Evolutionary conservation across 139 green algal genomes (phyloP).

Genomic region (Auxenochlorella pyrenoidosa): DNA sequence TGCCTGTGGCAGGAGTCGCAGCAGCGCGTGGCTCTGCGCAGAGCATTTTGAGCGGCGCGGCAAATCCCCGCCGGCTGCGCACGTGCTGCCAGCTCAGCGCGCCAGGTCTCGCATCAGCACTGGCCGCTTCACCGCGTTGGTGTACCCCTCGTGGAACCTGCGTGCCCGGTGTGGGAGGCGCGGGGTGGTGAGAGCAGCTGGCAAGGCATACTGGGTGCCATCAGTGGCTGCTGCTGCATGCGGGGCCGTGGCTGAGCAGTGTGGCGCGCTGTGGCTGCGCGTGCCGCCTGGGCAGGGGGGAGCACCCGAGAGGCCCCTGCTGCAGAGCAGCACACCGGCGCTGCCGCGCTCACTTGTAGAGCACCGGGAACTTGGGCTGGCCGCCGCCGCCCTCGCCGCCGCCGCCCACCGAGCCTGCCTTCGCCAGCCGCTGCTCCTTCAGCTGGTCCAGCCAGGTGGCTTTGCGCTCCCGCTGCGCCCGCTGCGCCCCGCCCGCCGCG

Average conservation of each 20-base stretch:
- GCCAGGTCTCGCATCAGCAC: constrained; percentile 79
- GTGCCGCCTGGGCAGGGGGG: too few species aligned
- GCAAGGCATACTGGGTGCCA: too few species aligned
- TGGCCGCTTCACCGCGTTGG: constrained; percentile 90
- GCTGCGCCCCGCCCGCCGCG: background rate
- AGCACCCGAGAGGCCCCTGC: too few species aligned
- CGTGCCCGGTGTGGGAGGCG: too few species aligned
- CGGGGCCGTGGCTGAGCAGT: too few species aligned
- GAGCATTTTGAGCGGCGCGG: too few species aligned
- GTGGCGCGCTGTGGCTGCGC: too few species aligned
- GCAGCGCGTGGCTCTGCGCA: too few species aligned
- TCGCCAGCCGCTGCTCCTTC: constrained; percentile 28
- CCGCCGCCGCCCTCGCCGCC: background rate
- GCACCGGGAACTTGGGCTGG: constrained; percentile 53
- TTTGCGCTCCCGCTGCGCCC: constrained; percentile 33
- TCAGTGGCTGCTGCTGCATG: too few species aligned
- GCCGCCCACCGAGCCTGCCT: constrained; percentile 9
- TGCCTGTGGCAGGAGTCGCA: too few species aligned
- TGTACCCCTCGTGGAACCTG: constrained; percentile 92
- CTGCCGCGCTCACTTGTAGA: constrained; percentile 65
- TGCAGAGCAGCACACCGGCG: too few species aligned
- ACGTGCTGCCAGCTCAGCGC: background rate
- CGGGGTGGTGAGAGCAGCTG: too few species aligned
- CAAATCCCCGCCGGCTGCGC: background rate
- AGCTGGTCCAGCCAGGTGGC: constrained; percentile 64